A percentile compares a stretch with the other conserved stretches of the same genome.
These are phyloP conservation scores for Penicillium pancosmium DNA, from an alignment of 495 filamentous ascomycete genomes.

Conservation along the genomic window DNA sequence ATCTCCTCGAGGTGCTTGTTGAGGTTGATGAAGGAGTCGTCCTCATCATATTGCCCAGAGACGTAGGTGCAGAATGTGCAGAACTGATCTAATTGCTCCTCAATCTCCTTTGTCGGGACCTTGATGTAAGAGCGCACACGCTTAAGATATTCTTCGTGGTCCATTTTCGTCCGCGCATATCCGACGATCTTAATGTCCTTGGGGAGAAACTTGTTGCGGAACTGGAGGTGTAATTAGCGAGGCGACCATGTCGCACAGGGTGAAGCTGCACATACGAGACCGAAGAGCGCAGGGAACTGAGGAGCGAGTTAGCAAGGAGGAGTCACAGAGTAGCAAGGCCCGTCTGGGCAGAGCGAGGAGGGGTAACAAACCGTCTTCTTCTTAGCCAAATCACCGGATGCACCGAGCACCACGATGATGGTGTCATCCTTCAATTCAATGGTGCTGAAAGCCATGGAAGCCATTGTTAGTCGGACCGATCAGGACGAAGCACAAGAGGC, in stretches of 20 bases:
- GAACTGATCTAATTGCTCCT: constrained; percentile 92
- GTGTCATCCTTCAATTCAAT: constrained; percentile 99
- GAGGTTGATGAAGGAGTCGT: constrained; percentile 89
- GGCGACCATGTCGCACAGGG: neutral
- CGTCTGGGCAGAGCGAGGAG: constrained; percentile 7
- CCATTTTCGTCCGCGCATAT: constrained; percentile 99
- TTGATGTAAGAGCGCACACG: constrained; percentile 98
- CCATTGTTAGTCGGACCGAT: constrained; percentile 33
- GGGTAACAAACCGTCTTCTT: constrained; percentile 88
- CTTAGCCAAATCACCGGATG: constrained; percentile 96
- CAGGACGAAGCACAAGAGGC: constrained; percentile 8
- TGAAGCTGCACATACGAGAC: constrained; percentile 70
- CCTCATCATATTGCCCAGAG: constrained; percentile 95
- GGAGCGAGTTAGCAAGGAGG: constrained; percentile 24
- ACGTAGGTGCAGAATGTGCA: constrained; percentile 87
- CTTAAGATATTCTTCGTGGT: constrained; percentile 90
- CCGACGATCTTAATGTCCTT: constrained; percentile 97
- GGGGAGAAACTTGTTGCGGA: constrained; percentile 97
- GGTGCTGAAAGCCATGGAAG: constrained; percentile 51
- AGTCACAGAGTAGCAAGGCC: constrained; percentile 20
- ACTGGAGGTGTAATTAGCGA: constrained; percentile 52
- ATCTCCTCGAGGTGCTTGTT: constrained; percentile 87
- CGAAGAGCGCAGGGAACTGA: constrained; percentile 97
- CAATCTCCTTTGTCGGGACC: constrained; percentile 95
- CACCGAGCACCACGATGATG: constrained; percentile 93